phyloP scores from a whole-genome alignment of 2,329 filamentous ascomycete species.

The Hirsutella rhossiliensis region DNA sequence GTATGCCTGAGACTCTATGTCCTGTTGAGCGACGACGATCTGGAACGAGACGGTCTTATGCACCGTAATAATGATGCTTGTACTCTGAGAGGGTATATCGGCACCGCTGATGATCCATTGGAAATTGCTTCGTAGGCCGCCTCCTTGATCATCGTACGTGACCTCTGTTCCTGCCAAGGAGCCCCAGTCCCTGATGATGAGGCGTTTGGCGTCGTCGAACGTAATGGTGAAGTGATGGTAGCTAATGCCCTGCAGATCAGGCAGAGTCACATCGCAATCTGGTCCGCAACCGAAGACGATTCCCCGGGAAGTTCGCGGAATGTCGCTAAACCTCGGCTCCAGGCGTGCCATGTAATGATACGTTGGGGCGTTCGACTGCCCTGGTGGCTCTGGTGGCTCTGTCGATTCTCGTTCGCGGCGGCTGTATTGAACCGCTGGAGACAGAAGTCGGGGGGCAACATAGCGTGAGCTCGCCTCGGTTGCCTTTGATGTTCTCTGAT shows the following conservation, averaged over 20 bases:
- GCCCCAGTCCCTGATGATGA: conserved; percentile 9
- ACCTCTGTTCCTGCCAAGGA: conserved; percentile 12
- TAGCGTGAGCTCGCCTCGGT: background rate
- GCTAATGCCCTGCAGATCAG: conserved; percentile 2
- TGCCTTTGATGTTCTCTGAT: background rate
- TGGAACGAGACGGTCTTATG: conserved; percentile 1
- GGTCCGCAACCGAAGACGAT: conserved; percentile 7
- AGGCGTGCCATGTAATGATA: background rate
- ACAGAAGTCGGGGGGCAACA: background rate
- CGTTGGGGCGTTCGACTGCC: too few relatives aligned
- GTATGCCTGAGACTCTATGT: conserved; percentile 6
- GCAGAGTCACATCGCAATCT: conserved; percentile 7
- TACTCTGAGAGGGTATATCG: background rate
- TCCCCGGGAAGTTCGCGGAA: conserved; percentile 5
- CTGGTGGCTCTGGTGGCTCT: background rate
- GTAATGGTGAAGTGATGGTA: conserved; percentile 9
- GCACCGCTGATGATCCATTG: conserved; percentile 12
- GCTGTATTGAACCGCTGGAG: background rate
- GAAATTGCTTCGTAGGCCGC: conserved; percentile 8
- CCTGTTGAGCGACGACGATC: conserved; percentile 4
- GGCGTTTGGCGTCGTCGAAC: conserved; percentile 8
- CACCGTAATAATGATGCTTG: conserved; percentile 5
- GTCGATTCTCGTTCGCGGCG: background rate
- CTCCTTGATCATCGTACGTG: conserved; percentile 8
- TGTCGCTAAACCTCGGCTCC: conserved; percentile 6